phyloP scores from a whole-genome alignment of 2,329 filamentous ascomycete genomes.

The Botrytis cinerea region DNA sequence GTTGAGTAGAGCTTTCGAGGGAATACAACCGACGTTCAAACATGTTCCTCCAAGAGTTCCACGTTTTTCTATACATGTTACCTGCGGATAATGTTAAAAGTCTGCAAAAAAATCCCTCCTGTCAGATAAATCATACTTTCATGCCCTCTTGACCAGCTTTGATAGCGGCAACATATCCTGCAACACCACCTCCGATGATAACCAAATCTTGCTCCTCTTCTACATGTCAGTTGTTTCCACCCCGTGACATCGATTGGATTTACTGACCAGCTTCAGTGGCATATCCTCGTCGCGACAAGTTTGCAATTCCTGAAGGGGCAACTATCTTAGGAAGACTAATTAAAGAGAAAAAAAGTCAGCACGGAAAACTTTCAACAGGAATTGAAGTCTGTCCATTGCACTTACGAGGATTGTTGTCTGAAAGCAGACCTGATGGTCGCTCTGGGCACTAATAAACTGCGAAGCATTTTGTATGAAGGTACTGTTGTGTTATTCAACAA shows the following conservation, averaged over 20 bases:
- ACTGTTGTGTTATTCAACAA: slow-evolving; percentile 30
- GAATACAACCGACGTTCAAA: slow-evolving; percentile 98
- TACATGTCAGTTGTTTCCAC: slow-evolving; percentile 56
- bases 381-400: slow-evolving; percentile 28
- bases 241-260: slow-evolving; percentile 45
- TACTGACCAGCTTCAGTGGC: slow-evolving; percentile 50
- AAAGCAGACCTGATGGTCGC: slow-evolving; percentile 59
- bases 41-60: slow-evolving; percentile 93
- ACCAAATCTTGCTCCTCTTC: slow-evolving; percentile 94
- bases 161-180: slow-evolving; percentile 97
- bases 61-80: slow-evolving; percentile 97
- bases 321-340: slow-evolving; percentile 53
- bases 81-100: slow-evolving; percentile 53
- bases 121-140: slow-evolving; percentile 63
- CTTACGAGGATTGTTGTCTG: slow-evolving; percentile 54
- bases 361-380: slow-evolving; percentile 17
- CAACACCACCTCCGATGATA: slow-evolving; percentile 97
- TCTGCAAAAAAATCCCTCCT: slow-evolving; percentile 17
- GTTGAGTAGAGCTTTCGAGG: slow-evolving; percentile 98
- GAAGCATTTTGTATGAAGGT: slow-evolving; percentile 54
- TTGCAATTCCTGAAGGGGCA: slow-evolving; percentile 49
- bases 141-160: slow-evolving; percentile 97
- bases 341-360: slow-evolving; percentile 30
- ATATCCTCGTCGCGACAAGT: slow-evolving; percentile 61
- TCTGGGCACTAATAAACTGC: slow-evolving; percentile 62